Percentiles rank a stretch among this genome's conserved stretches.
Evolutionary conservation across 2,329 filamentous ascomycete species (phyloP).

Genomic region (Claviceps maximensis): DNA sequence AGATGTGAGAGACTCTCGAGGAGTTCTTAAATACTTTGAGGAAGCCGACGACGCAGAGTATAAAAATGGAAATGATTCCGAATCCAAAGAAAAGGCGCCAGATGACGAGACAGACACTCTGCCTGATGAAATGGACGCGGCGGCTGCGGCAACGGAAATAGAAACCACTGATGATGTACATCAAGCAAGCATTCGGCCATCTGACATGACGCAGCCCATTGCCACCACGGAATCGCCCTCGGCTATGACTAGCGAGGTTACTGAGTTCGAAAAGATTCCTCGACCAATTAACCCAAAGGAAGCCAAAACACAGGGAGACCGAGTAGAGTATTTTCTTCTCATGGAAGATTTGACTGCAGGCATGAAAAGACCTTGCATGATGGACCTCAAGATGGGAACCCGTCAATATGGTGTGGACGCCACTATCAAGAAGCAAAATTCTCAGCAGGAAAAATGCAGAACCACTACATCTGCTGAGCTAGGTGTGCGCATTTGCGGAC

Average conservation of each 20-base stretch:
- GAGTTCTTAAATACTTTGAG: slow-evolving; percentile 82
- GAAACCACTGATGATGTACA: background rate
- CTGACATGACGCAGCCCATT: slow-evolving; percentile 10
- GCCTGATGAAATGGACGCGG: background rate
- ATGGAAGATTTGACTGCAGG: slow-evolving; percentile 91
- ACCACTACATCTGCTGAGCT: slow-evolving; percentile 83
- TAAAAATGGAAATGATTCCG: slow-evolving; percentile 23
- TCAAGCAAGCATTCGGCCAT: background rate
- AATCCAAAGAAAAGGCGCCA: background rate
- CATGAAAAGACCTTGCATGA: slow-evolving; percentile 92
- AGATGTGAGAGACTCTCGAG: slow-evolving; percentile 56
- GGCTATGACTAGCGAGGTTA: slow-evolving; percentile 23
- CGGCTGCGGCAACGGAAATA: background rate
- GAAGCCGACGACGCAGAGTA: slow-evolving; percentile 78
- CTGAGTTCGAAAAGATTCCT: slow-evolving; percentile 30
- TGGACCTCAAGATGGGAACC: slow-evolving; percentile 98
- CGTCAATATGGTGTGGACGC: slow-evolving; percentile 93
- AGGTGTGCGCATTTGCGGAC: slow-evolving; percentile 84
- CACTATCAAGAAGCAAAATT: slow-evolving; percentile 79
- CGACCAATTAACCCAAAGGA: slow-evolving; percentile 58
- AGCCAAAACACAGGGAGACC: slow-evolving; percentile 36
- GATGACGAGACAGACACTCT: background rate
- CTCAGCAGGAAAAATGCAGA: slow-evolving; percentile 84
- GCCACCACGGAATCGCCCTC: slow-evolving; percentile 17
- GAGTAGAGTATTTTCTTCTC: slow-evolving; percentile 85